Percentiles rank a stretch among this genome's conserved stretches.
These are phyloP conservation scores for Paramecium biaurelia DNA, from an alignment of 73 alveolate species.

Conservation along the genomic window DNA sequence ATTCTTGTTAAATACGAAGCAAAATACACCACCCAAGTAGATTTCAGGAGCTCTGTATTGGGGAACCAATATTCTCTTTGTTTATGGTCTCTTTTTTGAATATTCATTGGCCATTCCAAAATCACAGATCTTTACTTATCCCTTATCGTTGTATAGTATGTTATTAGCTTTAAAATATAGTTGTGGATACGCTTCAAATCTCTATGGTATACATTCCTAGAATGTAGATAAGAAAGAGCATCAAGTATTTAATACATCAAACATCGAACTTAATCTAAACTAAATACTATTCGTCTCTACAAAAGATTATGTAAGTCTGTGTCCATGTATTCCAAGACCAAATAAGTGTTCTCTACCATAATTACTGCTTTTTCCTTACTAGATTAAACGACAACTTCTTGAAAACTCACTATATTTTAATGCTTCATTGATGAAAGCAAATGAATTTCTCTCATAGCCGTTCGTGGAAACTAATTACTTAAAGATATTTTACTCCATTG, in stretches of 20 bases:
- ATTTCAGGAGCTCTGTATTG: constrained; percentile 49
- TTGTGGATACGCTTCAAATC: constrained; percentile 38
- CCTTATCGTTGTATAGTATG: background rate
- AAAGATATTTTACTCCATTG: constrained; percentile 1
- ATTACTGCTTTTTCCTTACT: constrained; percentile 8
- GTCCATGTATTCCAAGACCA: constrained; percentile 32
- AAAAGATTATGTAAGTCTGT: background rate
- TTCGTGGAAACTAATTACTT: constrained; percentile 19
- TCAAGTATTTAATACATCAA: background rate
- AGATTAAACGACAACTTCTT: constrained; percentile 1
- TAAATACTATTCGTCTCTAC: background rate
- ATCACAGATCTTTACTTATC: constrained; percentile 26
- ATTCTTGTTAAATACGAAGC: background rate
- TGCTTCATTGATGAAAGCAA: background rate
- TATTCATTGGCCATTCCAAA: constrained; percentile 36
- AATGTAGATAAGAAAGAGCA: background rate
- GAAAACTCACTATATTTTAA: background rate
- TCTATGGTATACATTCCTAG: constrained; percentile 22
- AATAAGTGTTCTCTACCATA: background rate
- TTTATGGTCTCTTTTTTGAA: constrained; percentile 18
- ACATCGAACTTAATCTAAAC: background rate
- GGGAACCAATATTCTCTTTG: constrained; percentile 18
- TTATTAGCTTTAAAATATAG: constrained; percentile 2
- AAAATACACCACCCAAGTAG: constrained; percentile 8
- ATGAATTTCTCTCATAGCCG: constrained; percentile 47